These are phyloP conservation scores for Teunomyces pallodes DNA, from an alignment of 805 yeast species.

Conservation along the genomic window DNA sequence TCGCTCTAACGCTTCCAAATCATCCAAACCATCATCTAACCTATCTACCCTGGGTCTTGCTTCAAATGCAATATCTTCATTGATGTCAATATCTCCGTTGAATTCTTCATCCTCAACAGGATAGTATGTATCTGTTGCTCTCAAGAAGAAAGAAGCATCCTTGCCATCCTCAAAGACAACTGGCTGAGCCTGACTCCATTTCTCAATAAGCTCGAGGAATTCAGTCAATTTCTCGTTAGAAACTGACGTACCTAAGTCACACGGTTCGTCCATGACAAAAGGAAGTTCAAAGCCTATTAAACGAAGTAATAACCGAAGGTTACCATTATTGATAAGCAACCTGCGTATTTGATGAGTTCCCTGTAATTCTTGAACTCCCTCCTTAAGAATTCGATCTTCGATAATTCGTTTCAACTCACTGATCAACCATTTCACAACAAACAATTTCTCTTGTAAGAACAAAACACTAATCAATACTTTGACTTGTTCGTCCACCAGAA, in stretches of 20 bases:
- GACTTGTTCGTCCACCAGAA: slow-evolving; percentile 44
- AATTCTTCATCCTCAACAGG: slow-evolving; percentile 14
- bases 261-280: slow-evolving; percentile 34
- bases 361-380: slow-evolving; percentile 7
- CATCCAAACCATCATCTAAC: slow-evolving; percentile 26
- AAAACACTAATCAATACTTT: slow-evolving; percentile 51
- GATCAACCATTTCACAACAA: slow-evolving; percentile 44
- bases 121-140: slow-evolving; percentile 21
- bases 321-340: slow-evolving; percentile 46
- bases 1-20: slow-evolving; percentile 28
- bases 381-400: slow-evolving; percentile 14
- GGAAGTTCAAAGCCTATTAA: slow-evolving; percentile 48
- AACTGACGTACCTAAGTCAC: slow-evolving; percentile 34
- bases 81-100: slow-evolving; percentile 22
- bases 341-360: slow-evolving; percentile 20
- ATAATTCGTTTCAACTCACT: slow-evolving; percentile 33
- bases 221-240: slow-evolving; percentile 30
- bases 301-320: slow-evolving; percentile 43
- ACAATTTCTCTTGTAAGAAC: slow-evolving; percentile 41
- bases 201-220: slow-evolving; percentile 36
- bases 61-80: slow-evolving; percentile 19
- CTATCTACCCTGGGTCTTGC: slow-evolving; percentile 7
- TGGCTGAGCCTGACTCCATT: slow-evolving; percentile 41
- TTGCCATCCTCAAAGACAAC: slow-evolving; percentile 33
- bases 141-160: slow-evolving; percentile 32